phyloP scores from a whole-genome alignment of 306 rosid genomes.

The Medicago ruthenica region DNA sequence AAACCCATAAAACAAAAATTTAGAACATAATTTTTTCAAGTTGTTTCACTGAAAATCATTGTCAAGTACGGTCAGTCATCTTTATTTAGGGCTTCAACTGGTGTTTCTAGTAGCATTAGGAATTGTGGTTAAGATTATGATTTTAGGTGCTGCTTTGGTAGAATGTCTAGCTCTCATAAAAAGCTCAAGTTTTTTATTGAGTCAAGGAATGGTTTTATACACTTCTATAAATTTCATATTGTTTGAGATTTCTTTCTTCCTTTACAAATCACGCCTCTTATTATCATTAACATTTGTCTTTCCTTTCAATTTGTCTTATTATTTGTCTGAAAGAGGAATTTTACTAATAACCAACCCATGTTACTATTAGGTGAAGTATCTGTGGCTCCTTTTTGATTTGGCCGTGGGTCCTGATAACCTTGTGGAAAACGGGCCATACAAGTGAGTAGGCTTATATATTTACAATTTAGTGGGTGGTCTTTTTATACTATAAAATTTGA shows the following conservation, averaged over 20 bases:
- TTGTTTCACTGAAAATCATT: constrained; percentile 38
- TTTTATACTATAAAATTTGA: constrained; percentile 30
- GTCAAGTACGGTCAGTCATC: constrained; percentile 19
- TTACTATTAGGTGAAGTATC: constrained; percentile 77
- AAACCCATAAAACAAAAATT: constrained; percentile 10
- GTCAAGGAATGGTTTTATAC: constrained; percentile 13
- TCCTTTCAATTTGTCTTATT: constrained; percentile 12
- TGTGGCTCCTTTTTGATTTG: constrained; percentile 98
- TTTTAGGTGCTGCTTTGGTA: constrained; percentile 29
- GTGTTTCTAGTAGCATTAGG: constrained; percentile 18
- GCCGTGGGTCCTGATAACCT: constrained; percentile 94
- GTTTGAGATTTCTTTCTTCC: constrained; percentile 11
- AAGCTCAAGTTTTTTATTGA: constrained; percentile 26
- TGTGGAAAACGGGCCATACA: constrained; percentile 97
- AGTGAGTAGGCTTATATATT: constrained; percentile 57
- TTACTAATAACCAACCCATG: constrained; percentile 39
- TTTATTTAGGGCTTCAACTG: constrained; percentile 12
- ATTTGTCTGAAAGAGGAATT: constrained; percentile 15
- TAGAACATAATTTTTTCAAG: constrained; percentile 14
- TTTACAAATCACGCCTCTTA: constrained; percentile 28
- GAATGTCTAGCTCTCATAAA: constrained; percentile 1
- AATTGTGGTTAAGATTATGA: constrained; percentile 15
- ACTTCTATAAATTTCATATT: constrained; percentile 13
- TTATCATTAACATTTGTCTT: constrained; percentile 3
- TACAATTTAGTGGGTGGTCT: constrained; percentile 37